A percentile compares a stretch with the other conserved stretches of the same genome.
These are phyloP conservation scores for Butyriboletus appendiculatus DNA, from an alignment of 1,284 basidiomycete species.

Conservation along the genomic window DNA sequence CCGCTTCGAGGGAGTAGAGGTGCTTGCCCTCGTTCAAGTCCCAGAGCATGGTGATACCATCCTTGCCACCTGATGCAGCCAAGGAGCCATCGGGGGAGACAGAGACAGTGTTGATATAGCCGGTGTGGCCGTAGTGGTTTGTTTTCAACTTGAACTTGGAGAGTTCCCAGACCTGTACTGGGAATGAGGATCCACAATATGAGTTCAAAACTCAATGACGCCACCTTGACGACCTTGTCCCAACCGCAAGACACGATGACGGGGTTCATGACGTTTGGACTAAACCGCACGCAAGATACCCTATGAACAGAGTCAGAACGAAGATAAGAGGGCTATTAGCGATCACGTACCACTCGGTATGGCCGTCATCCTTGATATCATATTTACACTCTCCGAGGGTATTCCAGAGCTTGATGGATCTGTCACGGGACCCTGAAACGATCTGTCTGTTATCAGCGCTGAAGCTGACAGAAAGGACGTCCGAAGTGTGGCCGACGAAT, in stretches of 20 bases:
- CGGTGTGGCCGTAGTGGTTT: slow-evolving; percentile 99
- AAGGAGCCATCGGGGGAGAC: slow-evolving; percentile 99
- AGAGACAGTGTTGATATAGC: slow-evolving; percentile 99
- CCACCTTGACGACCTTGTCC: slow-evolving; percentile 99
- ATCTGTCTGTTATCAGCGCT: slow-evolving; percentile 98
- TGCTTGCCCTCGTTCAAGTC: slow-evolving; percentile 99
- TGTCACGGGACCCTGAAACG: slow-evolving; percentile 97
- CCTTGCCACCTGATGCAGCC: slow-evolving; percentile 99
- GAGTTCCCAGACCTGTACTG: slow-evolving; percentile 94
- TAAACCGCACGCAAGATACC: slow-evolving; percentile 99
- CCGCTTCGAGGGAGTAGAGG: slow-evolving; percentile 99
- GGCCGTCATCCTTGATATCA: slow-evolving; percentile 99
- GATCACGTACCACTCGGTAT: slow-evolving; percentile 82
- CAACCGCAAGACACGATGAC: slow-evolving; percentile 99
- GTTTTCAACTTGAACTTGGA: slow-evolving; percentile 99
- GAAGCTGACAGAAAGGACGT: slow-evolving; percentile 98
- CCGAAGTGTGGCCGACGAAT: slow-evolving; percentile 98
- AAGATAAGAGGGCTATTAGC: neutral
- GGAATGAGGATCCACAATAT: slow-evolving; percentile 15
- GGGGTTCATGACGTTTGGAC: slow-evolving; percentile 97
- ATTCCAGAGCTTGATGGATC: slow-evolving; percentile 99
- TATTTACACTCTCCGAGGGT: slow-evolving; percentile 99
- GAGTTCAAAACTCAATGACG: slow-evolving; percentile 62
- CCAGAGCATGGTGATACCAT: slow-evolving; percentile 99
- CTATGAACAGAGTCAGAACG: slow-evolving; percentile 40